A percentile compares a stretch with the other conserved stretches of the same genome.
phyloP scores from a whole-genome alignment of 2,329 filamentous ascomycete genomes.

The Plectosphaerella cucumerina region DNA sequence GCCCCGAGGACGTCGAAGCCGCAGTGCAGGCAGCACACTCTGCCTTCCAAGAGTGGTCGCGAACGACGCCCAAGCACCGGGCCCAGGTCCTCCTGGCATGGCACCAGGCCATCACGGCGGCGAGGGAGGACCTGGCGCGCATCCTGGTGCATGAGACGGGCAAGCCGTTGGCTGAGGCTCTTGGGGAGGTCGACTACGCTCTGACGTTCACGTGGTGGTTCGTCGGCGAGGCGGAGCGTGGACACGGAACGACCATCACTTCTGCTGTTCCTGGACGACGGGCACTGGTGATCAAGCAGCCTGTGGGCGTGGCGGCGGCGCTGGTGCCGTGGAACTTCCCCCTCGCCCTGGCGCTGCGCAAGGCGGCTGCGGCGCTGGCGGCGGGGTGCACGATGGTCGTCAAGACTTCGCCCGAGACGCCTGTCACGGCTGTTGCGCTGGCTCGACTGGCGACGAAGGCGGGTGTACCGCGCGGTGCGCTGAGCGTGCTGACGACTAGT shows the following conservation, averaged over 20 bases:
- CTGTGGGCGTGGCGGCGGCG: conserved; percentile 29
- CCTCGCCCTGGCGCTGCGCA: conserved; percentile 44
- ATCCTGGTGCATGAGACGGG: conserved; percentile 47
- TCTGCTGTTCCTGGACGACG: conserved; percentile 59
- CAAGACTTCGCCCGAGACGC: conserved; percentile 71
- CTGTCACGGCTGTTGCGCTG: conserved; percentile 66
- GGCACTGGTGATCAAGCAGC: conserved; percentile 63
- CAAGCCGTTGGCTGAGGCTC: conserved; percentile 50
- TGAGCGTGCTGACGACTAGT: conserved; percentile 48
- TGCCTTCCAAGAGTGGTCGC: conserved; percentile 33
- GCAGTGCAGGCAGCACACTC: conserved; percentile 29
- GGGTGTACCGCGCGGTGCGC: conserved; percentile 70
- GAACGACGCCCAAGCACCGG: conserved; percentile 26
- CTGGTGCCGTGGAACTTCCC: conserved; percentile 56
- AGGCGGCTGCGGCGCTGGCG: conserved; percentile 53
- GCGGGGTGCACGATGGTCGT: conserved; percentile 73
- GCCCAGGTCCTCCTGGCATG: conserved; percentile 30
- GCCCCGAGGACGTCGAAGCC: conserved; percentile 31
- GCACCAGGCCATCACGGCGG: conserved; percentile 28
- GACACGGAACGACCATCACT: conserved; percentile 56
- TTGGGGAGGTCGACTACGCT: conserved; percentile 53
- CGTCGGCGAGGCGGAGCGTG: conserved; percentile 42
- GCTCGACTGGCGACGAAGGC: conserved; percentile 65
- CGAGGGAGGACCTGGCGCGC: conserved; percentile 31
- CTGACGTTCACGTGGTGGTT: conserved; percentile 55